These are phyloP conservation scores for Carallia brachiata DNA, from an alignment of 345 rosid species.

Conservation along the genomic window DNA sequence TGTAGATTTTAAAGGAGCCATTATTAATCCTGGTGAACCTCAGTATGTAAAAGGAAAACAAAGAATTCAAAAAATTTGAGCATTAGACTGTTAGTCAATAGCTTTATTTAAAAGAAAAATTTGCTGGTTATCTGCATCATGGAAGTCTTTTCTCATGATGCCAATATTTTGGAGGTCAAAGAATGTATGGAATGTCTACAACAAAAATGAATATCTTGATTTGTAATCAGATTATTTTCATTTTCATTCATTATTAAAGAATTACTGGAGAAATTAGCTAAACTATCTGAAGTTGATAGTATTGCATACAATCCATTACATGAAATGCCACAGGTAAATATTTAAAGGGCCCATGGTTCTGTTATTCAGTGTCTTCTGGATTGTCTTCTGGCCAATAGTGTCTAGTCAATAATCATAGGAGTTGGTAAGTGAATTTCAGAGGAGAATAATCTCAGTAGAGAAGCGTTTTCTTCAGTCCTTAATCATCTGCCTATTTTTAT, in stretches of 20 bases:
- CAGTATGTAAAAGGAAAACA: no score
- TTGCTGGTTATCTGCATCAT: no score
- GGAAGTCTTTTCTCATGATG: no score
- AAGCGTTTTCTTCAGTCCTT: conserved; percentile 76
- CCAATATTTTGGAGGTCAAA: conserved; percentile 75
- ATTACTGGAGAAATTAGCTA: conserved; percentile 66
- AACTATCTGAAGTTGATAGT: conserved; percentile 28
- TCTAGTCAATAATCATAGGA: conserved; percentile 26
- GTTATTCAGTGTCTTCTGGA: no score
- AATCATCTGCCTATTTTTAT: conserved; percentile 28
- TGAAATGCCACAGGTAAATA: no score
- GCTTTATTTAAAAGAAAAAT: no score
- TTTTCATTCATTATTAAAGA: conserved; percentile 38
- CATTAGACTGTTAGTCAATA: no score
- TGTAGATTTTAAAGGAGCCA: conserved; percentile 67
- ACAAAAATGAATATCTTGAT: background rate
- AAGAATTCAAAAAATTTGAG: no score
- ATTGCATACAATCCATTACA: no score
- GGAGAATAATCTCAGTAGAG: conserved; percentile 52
- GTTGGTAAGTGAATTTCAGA: conserved; percentile 61
- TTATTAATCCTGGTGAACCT: no score
- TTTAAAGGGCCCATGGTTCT: no score
- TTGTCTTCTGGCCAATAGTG: no score
- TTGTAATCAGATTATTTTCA: conserved; percentile 22
- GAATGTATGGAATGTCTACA: conserved; percentile 41